Evolutionary conservation across 2,329 filamentous ascomycete genomes (phyloP), one percentile per base, ranked within the genome.

Genomic region (Zasmidium cellare): DNA sequence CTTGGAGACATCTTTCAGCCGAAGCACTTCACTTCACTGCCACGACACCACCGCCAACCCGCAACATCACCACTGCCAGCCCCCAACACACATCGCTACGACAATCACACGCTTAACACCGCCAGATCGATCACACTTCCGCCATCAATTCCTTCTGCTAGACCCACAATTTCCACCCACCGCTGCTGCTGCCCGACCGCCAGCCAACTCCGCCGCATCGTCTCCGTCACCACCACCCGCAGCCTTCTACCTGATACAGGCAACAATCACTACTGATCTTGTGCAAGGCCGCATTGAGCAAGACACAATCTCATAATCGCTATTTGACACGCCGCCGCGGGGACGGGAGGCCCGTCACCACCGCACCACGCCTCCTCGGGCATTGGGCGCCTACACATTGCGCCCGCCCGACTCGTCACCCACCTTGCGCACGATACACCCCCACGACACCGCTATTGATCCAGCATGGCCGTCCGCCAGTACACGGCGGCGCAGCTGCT

Each of bases 401-500:
- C 24, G 2, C 24, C 18, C 20, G 45, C n/a, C 12, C 22, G 41
- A 18, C 45, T 41, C 49, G 41, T 11, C 16, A 19, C 3, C 46
- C 53, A 51, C 46, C 20, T 23, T 56, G 53, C 53, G 53, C 46
- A 24, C 53, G 46, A 31, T 20, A 57, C 51, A n/a, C 54, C 38
- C 22, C 35, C 38, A 41, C n/a, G 19, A 20, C 16, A 19, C 24
- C 20, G 14, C 35, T 31, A n/a, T 14, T 50, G 61, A 28, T 11
- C 59, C 22, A 64, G 51, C 48, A 73, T 72, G 69, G 62, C 68
- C 18, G 57, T 65, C 47, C 74, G 80, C 71, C 84, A 85, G 80
- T 97, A 97, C 75, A 84, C 89, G 62, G 81, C 84, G 75, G 90
- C 92, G 64, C 83, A 89, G 76, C 81, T 97, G 67, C 80, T 91